phyloP scores from a whole-genome alignment of 257 asterid species.

The Fraxinus americana region DNA sequence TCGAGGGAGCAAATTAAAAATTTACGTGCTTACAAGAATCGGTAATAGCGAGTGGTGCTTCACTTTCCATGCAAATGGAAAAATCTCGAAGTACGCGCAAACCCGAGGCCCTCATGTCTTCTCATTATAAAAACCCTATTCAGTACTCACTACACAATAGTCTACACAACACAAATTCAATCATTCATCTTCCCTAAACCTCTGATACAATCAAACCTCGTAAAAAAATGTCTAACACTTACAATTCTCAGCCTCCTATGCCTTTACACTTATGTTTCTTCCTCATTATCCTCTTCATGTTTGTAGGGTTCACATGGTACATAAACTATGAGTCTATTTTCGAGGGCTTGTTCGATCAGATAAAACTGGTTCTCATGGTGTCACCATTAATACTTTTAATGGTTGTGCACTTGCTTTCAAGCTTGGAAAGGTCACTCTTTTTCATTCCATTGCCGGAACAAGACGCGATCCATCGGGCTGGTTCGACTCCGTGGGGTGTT shows the following conservation, averaged over 20 bases:
- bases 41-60: constrained; percentile 15
- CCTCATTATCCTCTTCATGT: constrained; percentile 57
- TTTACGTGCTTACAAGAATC: constrained; percentile 2
- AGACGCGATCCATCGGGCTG: constrained; percentile 65
- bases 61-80: background rate
- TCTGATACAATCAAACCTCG: background rate
- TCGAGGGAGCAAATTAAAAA: background rate
- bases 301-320: constrained; percentile 83
- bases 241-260: constrained; percentile 34
- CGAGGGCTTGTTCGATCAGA: constrained; percentile 66
- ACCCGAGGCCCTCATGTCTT: background rate
- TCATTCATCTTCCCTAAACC: background rate
- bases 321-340: constrained; percentile 63
- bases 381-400: constrained; percentile 73
- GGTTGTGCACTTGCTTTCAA: constrained; percentile 60
- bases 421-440: constrained; percentile 39
- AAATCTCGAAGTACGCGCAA: background rate
- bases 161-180: background rate
- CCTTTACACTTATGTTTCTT: constrained; percentile 76
- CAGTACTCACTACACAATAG: background rate
- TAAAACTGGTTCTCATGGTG: constrained; percentile 61
- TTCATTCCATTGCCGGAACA: constrained; percentile 59
- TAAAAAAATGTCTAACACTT: background rate
- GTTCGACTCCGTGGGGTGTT: constrained; percentile 89
- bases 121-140: constrained; percentile 22